Evolutionary conservation across 495 filamentous ascomycete species (phyloP).

Genomic region (Penicillium fimorum): DNA sequence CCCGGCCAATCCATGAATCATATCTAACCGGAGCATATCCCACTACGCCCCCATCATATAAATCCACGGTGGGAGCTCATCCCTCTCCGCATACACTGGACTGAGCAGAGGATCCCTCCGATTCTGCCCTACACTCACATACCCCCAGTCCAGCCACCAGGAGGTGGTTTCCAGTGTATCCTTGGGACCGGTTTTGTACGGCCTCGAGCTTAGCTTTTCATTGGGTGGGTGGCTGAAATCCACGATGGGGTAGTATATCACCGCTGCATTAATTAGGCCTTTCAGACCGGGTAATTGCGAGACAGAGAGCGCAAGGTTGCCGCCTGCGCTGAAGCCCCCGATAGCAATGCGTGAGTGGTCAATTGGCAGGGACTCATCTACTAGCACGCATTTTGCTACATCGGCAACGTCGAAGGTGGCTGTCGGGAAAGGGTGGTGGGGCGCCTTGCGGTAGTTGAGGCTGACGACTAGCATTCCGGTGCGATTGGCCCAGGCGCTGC

Average conservation of each 20-base stretch:
- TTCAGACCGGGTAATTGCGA: conserved; percentile 29
- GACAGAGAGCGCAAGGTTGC: conserved; percentile 32
- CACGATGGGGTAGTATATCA: conserved; percentile 35
- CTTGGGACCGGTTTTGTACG: conserved; percentile 23
- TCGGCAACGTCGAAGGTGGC: conserved; percentile 29
- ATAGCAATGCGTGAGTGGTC: conserved; percentile 33
- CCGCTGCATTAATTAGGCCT: conserved; percentile 27
- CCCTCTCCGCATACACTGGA: conserved; percentile 27
- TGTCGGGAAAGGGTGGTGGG: conserved; percentile 30
- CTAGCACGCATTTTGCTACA: conserved; percentile 37
- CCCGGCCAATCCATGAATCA: conserved; percentile 34
- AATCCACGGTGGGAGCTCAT: conserved; percentile 33
- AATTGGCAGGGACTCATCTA: conserved; percentile 32
- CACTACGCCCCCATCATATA: conserved; percentile 32
- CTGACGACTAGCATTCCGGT: conserved; percentile 35
- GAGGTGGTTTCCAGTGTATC: conserved; percentile 27
- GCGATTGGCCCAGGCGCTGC: conserved; percentile 26
- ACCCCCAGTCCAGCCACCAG: conserved; percentile 33
- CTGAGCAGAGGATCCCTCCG: conserved; percentile 37
- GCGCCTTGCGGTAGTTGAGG: conserved; percentile 38
- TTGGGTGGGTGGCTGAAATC: conserved; percentile 30
- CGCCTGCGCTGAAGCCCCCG: conserved; percentile 42
- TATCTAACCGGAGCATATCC: conserved; percentile 34
- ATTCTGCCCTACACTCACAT: conserved; percentile 32
- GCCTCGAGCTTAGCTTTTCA: conserved; percentile 27